A percentile compares a stretch with the other conserved stretches of the same genome.
phyloP scores from a whole-genome alignment of 2,329 filamentous ascomycete genomes.

The Paraconiothyrium brasiliense region DNA sequence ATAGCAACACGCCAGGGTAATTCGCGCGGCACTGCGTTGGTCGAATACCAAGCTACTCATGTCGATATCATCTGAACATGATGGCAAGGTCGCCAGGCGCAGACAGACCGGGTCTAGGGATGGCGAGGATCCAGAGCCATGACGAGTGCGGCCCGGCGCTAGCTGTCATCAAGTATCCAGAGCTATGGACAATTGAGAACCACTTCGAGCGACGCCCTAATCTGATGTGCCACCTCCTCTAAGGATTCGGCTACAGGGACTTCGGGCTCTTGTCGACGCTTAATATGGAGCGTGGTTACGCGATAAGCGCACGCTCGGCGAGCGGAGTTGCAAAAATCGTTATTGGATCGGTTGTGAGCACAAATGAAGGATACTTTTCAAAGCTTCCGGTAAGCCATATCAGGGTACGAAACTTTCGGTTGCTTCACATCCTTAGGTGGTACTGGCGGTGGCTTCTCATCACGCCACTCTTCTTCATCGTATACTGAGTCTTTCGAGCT shows the following conservation, averaged over 20 bases:
- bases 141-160: background rate
- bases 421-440: conserved; percentile 30
- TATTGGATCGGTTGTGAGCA: background rate
- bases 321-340: background rate
- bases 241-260: background rate
- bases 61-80: background rate
- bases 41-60: background rate
- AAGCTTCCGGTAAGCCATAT: conserved; percentile 19
- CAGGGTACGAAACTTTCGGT: conserved; percentile 16
- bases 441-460: conserved; percentile 28
- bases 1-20: background rate
- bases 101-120: background rate
- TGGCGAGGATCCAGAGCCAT: background rate
- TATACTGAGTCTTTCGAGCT: conserved; percentile 12
- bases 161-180: too few relatives aligned
- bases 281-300: background rate
- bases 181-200: background rate
- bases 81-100: background rate
- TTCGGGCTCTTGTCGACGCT: background rate
- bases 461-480: conserved; percentile 22
- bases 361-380: conserved; percentile 3
- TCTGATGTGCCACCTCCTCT: background rate
- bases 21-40: background rate
- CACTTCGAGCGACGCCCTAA: background rate
- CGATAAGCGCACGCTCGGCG: background rate